phyloP scores from a whole-genome alignment of 176 grass and related monocot genomes.

The Triticum dicoccoides region DNA sequence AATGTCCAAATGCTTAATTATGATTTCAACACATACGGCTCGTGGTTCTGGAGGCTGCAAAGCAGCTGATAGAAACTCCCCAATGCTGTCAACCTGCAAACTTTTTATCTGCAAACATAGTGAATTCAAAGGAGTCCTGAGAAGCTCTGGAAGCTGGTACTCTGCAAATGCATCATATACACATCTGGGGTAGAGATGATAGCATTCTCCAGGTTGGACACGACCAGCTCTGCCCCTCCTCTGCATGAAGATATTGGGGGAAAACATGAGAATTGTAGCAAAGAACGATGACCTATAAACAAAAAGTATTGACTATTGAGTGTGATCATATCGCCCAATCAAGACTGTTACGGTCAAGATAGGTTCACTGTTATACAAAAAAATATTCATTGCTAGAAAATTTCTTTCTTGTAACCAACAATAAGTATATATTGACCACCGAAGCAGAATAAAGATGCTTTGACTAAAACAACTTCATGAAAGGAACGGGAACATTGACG shows the following conservation, averaged over 20 bases:
- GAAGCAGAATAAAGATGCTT: conserved; percentile 7
- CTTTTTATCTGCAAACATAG: conserved; percentile 99
- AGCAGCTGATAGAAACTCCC: conserved; percentile 83
- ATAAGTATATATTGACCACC: conserved; percentile 2
- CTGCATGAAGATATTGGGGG: conserved; percentile 42
- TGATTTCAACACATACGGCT: conserved; percentile 56
- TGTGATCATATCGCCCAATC: conserved; percentile 1
- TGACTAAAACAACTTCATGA: conserved; percentile 13
- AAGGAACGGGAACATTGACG: not conserved
- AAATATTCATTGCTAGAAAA: not conserved
- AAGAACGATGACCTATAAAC: conserved; percentile 11
- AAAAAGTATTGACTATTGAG: not conserved
- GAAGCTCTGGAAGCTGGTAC: conserved; percentile 91
- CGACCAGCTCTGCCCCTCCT: conserved; percentile 91
- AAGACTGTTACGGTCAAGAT: conserved; percentile 3
- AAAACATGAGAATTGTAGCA: conserved; percentile 28
- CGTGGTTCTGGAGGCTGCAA: conserved; percentile 82
- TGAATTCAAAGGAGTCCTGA: conserved; percentile 93
- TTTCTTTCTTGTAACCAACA: not conserved
- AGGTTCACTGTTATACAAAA: not conserved
- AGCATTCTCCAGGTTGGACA: conserved; percentile 95
- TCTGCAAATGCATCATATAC: conserved; percentile 93
- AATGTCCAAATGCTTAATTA: not conserved
- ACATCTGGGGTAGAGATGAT: conserved; percentile 95
- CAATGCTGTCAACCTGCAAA: conserved; percentile 83